phyloP scores from a whole-genome alignment of 1,139 yeast genomes.

The Pneumocystis carinii region DNA sequence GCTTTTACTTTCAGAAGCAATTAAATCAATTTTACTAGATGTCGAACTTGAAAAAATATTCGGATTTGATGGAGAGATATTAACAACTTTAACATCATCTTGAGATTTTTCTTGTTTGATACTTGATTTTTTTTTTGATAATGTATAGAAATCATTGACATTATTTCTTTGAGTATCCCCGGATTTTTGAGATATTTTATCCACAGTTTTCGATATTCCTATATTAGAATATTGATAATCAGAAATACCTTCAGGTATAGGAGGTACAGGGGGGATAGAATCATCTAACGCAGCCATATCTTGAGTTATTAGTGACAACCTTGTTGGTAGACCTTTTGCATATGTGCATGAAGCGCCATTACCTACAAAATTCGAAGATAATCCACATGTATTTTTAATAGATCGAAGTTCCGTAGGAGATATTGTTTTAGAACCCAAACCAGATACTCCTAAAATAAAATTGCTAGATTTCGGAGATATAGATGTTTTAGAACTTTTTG shows the following conservation, averaged over 20 bases:
- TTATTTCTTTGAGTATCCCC: not conserved
- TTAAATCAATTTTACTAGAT: not conserved
- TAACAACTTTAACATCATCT: not conserved
- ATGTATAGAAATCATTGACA: not conserved
- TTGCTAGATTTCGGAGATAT: not conserved
- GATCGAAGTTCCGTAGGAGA: not conserved
- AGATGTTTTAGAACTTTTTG: not conserved
- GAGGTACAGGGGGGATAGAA: not conserved
- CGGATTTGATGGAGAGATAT: not conserved
- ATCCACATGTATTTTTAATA: not conserved
- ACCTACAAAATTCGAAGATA: not conserved
- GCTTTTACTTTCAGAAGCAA: not conserved
- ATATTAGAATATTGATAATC: not conserved
- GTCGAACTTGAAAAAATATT: not conserved
- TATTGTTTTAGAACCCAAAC: not conserved
- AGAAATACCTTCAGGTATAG: not conserved
- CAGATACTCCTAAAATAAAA: not conserved
- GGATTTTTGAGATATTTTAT: not conserved
- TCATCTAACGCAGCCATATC: not conserved
- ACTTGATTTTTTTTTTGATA: not conserved
- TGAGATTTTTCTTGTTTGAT: not conserved
- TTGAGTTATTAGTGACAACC: not conserved
- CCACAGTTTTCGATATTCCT: no score
- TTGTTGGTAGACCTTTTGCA: not conserved
- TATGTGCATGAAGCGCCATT: not conserved